Percentiles rank a stretch among this genome's conserved stretches.
phyloP scores from a whole-genome alignment of 768 basidiomycete genomes.

The Suillus fuscotomentosus region DNA sequence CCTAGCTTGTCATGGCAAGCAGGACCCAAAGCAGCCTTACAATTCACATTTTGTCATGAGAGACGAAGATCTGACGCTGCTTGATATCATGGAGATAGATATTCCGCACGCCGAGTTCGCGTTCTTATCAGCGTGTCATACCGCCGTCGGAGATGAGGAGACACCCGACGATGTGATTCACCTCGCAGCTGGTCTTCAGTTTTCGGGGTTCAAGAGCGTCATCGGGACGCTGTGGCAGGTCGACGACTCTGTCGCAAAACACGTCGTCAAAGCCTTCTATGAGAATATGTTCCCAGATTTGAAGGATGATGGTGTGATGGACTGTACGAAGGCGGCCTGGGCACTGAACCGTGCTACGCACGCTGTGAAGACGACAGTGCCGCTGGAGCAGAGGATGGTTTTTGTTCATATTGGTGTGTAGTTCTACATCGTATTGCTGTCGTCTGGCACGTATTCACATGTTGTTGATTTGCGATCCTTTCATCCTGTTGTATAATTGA shows the following conservation, averaged over 20 bases:
- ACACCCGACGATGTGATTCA: background rate
- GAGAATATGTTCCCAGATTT: background rate
- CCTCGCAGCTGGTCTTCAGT: background rate
- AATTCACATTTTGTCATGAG: conserved; percentile 20
- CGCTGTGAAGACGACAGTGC: background rate
- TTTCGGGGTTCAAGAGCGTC: background rate
- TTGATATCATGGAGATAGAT: background rate
- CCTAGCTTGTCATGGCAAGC: conserved; percentile 31
- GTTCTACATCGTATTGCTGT: too few relatives aligned
- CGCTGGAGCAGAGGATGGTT: background rate
- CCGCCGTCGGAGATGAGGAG: background rate
- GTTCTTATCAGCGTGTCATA: background rate
- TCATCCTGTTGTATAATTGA: too few relatives aligned
- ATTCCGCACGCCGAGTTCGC: background rate
- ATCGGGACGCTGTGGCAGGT: background rate
- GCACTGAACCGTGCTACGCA: background rate
- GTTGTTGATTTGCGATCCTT: too few relatives aligned
- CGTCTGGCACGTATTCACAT: too few relatives aligned
- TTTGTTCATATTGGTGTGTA: background rate
- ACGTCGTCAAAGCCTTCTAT: background rate
- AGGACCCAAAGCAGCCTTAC: conserved; percentile 20
- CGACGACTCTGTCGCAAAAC: background rate
- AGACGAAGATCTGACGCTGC: background rate
- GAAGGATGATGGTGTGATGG: background rate
- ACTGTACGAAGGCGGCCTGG: background rate